Base-by-base conservation (phyloP, 805 yeast species). In the Schwanniomyces yamadae region DNA sequence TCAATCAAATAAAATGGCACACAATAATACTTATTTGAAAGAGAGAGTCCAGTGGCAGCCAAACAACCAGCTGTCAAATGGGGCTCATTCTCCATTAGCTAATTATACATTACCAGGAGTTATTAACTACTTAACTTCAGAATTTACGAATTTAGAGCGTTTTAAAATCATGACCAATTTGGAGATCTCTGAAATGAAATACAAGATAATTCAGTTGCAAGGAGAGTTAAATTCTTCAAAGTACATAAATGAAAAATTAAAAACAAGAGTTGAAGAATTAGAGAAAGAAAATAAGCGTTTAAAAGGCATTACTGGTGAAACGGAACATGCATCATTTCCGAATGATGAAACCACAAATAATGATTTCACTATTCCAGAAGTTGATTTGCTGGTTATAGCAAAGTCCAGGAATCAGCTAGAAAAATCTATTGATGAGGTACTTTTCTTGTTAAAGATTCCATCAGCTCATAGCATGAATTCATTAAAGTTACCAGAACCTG, bases 121-220 rank as follows among this genome's bases (percentile, higher is more conserved):
- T 15, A 76, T 77, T 60, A 77, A 75, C 48, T 77, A 77, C 48
- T 56, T 77, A 40, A 78, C 79, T 27, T 66, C 75, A n/a, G 82
- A 77, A 43, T 77, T 76, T 54, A 75, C 82, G 16, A 69, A 69
- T 33, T 39, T 59, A 16, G 64, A 59, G 40, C 32, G 64, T 25
- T 59, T 50, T 52, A 67, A 75, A 46, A 74, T 77, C 57, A 60
- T 73, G 57, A 66, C 71, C 39, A 78, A 73, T 49, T 56, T 77
- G 45, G 81, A 77, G 49, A 73, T 69, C 40, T 65, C 75, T 4
- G 73, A 70, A 30, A 65, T 77, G 69, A 73, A 73, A 50, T 63
- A 72, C 46, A 66, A 68, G 36, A 73, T 77, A 32, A 65, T 71
- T 32, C 75, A 73, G 44, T 48, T 77, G 25, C 80, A 75, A 41